phyloP scores from a whole-genome alignment of 2,329 filamentous ascomycete species.

The Scedosporium boydii region DNA sequence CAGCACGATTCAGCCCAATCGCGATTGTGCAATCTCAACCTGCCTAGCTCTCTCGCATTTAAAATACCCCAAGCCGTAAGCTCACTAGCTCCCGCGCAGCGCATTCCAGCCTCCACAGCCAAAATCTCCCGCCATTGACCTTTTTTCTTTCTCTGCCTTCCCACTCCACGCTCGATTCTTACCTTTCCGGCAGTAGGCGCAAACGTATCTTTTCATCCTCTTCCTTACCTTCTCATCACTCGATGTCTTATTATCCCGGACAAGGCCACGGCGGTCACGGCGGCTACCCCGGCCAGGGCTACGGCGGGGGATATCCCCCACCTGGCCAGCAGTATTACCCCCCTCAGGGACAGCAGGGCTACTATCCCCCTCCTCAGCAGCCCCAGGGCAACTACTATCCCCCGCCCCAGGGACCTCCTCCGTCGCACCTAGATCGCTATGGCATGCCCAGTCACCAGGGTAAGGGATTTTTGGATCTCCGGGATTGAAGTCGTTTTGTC shows the following conservation, averaged over 20 bases:
- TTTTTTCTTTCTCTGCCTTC: too few relatives aligned
- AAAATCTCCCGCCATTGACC: too few relatives aligned
- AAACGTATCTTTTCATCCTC: not conserved
- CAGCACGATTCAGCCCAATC: not conserved
- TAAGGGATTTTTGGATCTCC: too few relatives aligned
- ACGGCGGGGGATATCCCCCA: conserved; percentile 13
- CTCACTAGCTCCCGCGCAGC: too few relatives aligned
- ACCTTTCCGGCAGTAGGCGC: not conserved
- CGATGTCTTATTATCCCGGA: conserved; percentile 11
- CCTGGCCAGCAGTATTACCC: conserved; percentile 14
- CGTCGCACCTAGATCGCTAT: conserved; percentile 11
- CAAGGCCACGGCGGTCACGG: conserved; percentile 8
- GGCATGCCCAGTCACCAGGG: conserved; percentile 9
- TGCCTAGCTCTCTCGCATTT: too few relatives aligned
- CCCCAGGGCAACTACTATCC: conserved; percentile 16
- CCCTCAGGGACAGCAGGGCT: conserved; percentile 14
- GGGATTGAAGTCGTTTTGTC: too few relatives aligned
- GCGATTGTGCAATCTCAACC: not conserved
- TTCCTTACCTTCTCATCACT: not conserved
- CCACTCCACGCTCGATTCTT: too few relatives aligned
- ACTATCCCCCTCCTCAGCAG: conserved; percentile 18
- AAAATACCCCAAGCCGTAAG: too few relatives aligned
- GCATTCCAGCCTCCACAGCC: too few relatives aligned
- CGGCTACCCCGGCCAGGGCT: conserved; percentile 14
- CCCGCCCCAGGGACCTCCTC: conserved; percentile 12